A percentile compares a stretch with the other conserved stretches of the same genome.
Conservation (phyloP, 2,329 filamentous ascomycete genomes). For the Leptographium radiaticola region DNA sequence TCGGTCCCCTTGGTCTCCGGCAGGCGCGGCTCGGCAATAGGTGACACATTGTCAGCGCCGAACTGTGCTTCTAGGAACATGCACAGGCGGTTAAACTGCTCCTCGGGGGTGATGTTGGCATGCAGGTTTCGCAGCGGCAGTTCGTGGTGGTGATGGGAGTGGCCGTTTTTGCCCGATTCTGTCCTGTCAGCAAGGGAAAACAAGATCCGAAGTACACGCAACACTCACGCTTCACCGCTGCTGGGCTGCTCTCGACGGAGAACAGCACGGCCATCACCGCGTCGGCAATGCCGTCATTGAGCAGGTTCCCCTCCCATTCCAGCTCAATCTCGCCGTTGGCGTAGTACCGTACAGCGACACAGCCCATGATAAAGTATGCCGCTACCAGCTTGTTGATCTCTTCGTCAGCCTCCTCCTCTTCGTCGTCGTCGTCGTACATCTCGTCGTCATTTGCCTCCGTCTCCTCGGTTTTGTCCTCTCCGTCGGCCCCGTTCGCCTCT, state of each 20-base stretch:
- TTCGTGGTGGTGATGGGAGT: constrained; percentile 26
- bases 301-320: constrained; percentile 95
- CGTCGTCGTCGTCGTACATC: constrained; percentile 23
- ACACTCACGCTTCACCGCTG: constrained; percentile 72
- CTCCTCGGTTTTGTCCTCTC: constrained; percentile 11
- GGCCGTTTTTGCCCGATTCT: constrained; percentile 43
- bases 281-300: constrained; percentile 97
- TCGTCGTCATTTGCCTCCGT: constrained; percentile 16
- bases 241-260: constrained; percentile 84
- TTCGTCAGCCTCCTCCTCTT: constrained; percentile 30
- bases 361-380: constrained; percentile 73
- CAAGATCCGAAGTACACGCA: constrained; percentile 18
- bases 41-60: constrained; percentile 66
- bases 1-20: constrained; percentile 25
- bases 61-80: constrained; percentile 98
- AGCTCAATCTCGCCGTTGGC: constrained; percentile 71
- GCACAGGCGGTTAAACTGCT: constrained; percentile 73
- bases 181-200: constrained; percentile 14
- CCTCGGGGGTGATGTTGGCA: constrained; percentile 54
- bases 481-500: constrained; percentile 17
- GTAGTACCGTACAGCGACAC: constrained; percentile 67
- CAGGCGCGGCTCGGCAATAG: constrained; percentile 55
- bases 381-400: constrained; percentile 52
- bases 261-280: constrained; percentile 87
- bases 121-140: constrained; percentile 55